phyloP scores from a whole-genome alignment of 2,329 filamentous ascomycete species.

The Scytalidium sp. region DNA sequence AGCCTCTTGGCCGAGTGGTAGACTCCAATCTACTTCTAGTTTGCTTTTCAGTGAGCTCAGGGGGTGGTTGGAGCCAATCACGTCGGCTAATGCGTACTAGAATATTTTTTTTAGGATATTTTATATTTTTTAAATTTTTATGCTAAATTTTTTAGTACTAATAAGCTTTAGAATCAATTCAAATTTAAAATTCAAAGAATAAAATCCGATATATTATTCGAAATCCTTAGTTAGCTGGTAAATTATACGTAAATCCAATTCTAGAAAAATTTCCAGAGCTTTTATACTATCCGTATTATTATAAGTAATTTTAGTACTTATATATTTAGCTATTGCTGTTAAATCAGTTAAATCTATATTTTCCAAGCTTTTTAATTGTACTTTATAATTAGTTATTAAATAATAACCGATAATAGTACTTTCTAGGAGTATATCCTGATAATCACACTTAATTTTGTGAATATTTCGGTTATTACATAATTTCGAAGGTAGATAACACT shows the following conservation, averaged over 20 bases:
- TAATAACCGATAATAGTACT: neutral
- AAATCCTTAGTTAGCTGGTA: too few species aligned
- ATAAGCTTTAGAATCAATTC: too few species aligned
- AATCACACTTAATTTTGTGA: neutral
- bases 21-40: too few species aligned
- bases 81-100: too few species aligned
- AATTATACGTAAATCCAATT: neutral
- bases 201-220: too few species aligned
- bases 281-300: neutral
- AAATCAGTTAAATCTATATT: neutral
- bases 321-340: neutral
- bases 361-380: neutral
- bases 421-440: neutral
- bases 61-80: too few species aligned
- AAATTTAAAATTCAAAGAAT: too few species aligned
- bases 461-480: neutral
- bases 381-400: neutral
- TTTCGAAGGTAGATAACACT: neutral
- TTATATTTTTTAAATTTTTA: too few species aligned
- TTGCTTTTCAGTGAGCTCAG: too few species aligned
- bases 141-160: too few species aligned
- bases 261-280: neutral
- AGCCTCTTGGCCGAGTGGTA: too few species aligned
- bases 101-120: too few species aligned
- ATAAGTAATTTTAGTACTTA: neutral